Conservation (phyloP, 1,284 basidiomycete genomes). For the Schizophyllum commune region DNA sequence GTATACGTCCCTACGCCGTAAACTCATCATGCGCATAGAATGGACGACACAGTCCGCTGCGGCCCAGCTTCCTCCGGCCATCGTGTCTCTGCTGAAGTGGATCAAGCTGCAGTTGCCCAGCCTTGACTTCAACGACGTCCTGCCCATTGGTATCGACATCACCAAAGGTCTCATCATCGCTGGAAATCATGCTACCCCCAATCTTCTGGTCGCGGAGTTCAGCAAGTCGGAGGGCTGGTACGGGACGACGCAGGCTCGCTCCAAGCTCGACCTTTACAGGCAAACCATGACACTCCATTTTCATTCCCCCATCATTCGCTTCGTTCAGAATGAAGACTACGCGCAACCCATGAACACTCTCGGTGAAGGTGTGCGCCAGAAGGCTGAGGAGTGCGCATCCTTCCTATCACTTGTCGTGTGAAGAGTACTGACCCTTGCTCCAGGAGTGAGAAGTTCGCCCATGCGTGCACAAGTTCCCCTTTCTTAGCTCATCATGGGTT, state of each 20-base stretch:
- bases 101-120: conserved; percentile 54
- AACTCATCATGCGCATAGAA: neutral
- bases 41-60: neutral
- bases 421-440: neutral
- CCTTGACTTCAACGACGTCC: conserved; percentile 68
- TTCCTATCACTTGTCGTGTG: neutral
- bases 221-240: conserved; percentile 67
- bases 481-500: conserved; percentile 43
- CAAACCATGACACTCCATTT: conserved; percentile 69
- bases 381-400: conserved; percentile 44
- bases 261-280: conserved; percentile 75
- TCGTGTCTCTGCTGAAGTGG: conserved; percentile 37
- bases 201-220: conserved; percentile 75
- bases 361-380: conserved; percentile 56
- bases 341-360: conserved; percentile 55
- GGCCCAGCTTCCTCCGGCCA: conserved; percentile 30
- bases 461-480: conserved; percentile 15
- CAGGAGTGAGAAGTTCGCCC: conserved; percentile 18
- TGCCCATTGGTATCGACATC: conserved; percentile 74
- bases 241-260: conserved; percentile 73
- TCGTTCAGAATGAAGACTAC: conserved; percentile 74
- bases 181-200: conserved; percentile 80
- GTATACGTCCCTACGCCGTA: neutral
- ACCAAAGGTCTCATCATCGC: conserved; percentile 71
- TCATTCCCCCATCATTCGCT: conserved; percentile 53